Conservation (phyloP, 2,329 filamentous ascomycete species). For the Aurifilum marmelostoma region DNA sequence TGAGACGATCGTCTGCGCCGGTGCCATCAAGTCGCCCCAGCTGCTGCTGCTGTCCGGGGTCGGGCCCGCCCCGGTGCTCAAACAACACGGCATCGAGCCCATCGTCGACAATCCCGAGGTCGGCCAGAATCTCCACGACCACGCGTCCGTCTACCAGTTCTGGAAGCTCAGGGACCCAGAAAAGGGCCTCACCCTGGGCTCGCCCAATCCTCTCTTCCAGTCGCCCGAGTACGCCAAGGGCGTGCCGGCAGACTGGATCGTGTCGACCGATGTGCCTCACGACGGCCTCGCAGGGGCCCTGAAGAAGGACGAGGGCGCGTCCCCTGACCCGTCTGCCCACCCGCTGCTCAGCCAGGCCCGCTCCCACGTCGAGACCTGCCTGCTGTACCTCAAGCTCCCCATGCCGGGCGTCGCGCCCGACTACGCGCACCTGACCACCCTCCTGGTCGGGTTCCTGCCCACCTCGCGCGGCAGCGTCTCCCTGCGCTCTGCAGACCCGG, state of each 20-base stretch:
- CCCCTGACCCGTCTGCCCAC: constrained; percentile 27
- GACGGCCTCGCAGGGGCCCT: constrained; percentile 28
- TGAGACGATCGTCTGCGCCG: constrained; percentile 39
- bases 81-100: constrained; percentile 34
- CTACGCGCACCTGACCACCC: constrained; percentile 32
- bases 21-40: constrained; percentile 38
- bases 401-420: constrained; percentile 28
- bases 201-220: constrained; percentile 31
- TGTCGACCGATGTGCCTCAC: constrained; percentile 27
- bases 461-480: constrained; percentile 37
- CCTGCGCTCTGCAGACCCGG: constrained; percentile 30
- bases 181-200: constrained; percentile 33
- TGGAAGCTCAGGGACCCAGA: constrained; percentile 35
- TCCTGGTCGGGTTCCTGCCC: constrained; percentile 33
- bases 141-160: constrained; percentile 39
- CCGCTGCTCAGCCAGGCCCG: constrained; percentile 31
- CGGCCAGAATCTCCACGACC: constrained; percentile 38
- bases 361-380: constrained; percentile 34
- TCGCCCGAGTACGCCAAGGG: constrained; percentile 32
- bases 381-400: constrained; percentile 32
- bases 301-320: constrained; percentile 33
- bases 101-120: constrained; percentile 39
- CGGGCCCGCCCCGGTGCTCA: constrained; percentile 35
- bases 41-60: constrained; percentile 41
- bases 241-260: constrained; percentile 30